Base-by-base conservation (phyloP, 2,329 filamentous ascomycete genomes). In the Epichloe scottii region DNA sequence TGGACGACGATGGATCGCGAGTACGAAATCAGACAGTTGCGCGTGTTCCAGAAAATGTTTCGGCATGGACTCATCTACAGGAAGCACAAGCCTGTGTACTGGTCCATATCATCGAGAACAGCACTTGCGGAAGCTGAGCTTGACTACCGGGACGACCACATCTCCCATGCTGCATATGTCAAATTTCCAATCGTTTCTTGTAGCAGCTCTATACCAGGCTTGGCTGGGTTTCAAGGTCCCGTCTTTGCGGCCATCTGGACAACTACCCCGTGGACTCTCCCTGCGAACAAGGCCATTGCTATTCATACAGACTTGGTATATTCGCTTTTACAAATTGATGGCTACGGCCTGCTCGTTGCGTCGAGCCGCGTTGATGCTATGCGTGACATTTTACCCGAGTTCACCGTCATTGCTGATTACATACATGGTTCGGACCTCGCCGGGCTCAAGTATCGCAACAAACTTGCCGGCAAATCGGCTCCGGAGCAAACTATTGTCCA, bases 251-350 rank as follows among this genome's bases (percentile, higher is more conserved):
- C 93, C n/a, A 87, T 97, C 48, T 98, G 93, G 93, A 98, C 93
- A 2, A 98, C 93, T 0, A 98, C 93, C 0, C 93, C 93, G 0
- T 98, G 93, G 93, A 98, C 93, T 0, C 72, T 98, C 5, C 91
- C 93, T 0, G 90, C 91, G 2, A 98, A 98, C 64, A 82, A 81
- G 62, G 90, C 88, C 0, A 89, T 98, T 63, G 90, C 89, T 2
- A 77, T 97, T 37, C 82, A 89, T 59, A 71, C 78, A 6, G 81
- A 87, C 39, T 69, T 97, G 54, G 72, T 81, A 42, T 98, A 97
- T 64, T 74, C 75, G 4, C 67, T 95, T 19, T 71, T 94, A 38
- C 71, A 75, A 50, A 71, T 77, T 1, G 71, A 72, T 0, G 64
- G 64, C 0, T 73, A 82, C 56, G 80, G 81, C 17, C 71, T 91